A percentile compares a stretch with the other conserved stretches of the same genome.
Conservation (phyloP, 2,329 filamentous ascomycete genomes). For the Ceratocystis cubensis region DNA sequence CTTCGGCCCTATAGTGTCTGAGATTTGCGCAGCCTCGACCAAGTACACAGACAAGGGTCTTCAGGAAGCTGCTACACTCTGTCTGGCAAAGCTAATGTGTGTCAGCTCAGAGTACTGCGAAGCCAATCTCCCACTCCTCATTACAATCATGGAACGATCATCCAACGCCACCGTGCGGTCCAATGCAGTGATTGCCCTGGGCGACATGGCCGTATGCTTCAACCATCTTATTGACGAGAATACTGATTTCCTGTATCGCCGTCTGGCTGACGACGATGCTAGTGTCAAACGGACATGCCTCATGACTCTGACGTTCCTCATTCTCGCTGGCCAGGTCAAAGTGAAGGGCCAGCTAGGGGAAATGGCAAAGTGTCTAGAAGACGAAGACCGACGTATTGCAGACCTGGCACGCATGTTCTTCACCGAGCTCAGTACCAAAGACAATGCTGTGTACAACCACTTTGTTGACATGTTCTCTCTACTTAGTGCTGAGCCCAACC, state of each 20-base stretch:
- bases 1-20: slow-evolving; percentile 82
- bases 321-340: slow-evolving; percentile 94
- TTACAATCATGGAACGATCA: slow-evolving; percentile 94
- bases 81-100: slow-evolving; percentile 96
- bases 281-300: slow-evolving; percentile 94
- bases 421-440: slow-evolving; percentile 90
- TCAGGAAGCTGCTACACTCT: slow-evolving; percentile 85
- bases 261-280: slow-evolving; percentile 74
- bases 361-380: slow-evolving; percentile 98
- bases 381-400: slow-evolving; percentile 85
- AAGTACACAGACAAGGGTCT: slow-evolving; percentile 79
- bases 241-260: slow-evolving; percentile 91
- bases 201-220: slow-evolving; percentile 99
- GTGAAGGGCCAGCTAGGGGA: slow-evolving; percentile 97
- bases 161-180: slow-evolving; percentile 84
- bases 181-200: slow-evolving; percentile 91
- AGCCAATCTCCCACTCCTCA: slow-evolving; percentile 77
- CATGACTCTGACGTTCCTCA: slow-evolving; percentile 96
- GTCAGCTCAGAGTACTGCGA: slow-evolving; percentile 96
- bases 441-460: slow-evolving; percentile 98
- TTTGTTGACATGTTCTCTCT: slow-evolving; percentile 99
- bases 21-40: slow-evolving; percentile 91
- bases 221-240: slow-evolving; percentile 99
- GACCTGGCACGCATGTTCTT: slow-evolving; percentile 98
- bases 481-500: slow-evolving; percentile 63